Conservation (phyloP, 768 basidiomycete genomes). For the Termitomyces sp. region DNA sequence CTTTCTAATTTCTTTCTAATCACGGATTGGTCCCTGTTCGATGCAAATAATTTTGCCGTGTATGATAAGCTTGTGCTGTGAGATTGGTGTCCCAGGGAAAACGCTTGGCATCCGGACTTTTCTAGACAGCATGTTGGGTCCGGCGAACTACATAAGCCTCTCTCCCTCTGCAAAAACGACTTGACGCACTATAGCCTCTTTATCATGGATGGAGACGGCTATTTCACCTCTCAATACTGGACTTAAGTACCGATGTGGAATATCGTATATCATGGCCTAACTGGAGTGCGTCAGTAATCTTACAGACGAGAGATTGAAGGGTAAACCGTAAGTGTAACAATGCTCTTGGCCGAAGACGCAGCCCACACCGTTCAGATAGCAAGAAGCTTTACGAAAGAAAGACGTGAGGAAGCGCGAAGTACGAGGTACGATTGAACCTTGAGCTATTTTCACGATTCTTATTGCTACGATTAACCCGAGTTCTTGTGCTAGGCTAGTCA, state of each 20-base stretch:
- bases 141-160: background rate
- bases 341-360: background rate
- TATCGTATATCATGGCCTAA: constrained; percentile 10
- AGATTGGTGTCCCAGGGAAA: background rate
- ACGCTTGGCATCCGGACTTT: background rate
- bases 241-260: background rate
- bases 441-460: background rate
- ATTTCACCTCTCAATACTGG: too few relatives aligned
- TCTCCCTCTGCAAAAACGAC: background rate
- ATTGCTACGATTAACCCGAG: background rate
- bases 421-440: constrained; percentile 1
- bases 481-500: too few relatives aligned
- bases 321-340: background rate
- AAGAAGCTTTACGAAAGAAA: constrained; percentile 9
- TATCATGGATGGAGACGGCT: too few relatives aligned
- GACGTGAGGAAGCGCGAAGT: constrained; percentile 4
- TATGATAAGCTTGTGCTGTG: background rate
- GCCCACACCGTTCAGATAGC: background rate
- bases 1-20: too few relatives aligned
- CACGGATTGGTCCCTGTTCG: too few relatives aligned
- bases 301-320: constrained; percentile 13
- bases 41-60: background rate
- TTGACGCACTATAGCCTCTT: background rate
- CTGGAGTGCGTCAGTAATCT: constrained; percentile 8
- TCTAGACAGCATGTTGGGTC: background rate